These are phyloP conservation scores for Bassia scoparia DNA, from an alignment of 148 eudicot species.

Conservation along the genomic window DNA sequence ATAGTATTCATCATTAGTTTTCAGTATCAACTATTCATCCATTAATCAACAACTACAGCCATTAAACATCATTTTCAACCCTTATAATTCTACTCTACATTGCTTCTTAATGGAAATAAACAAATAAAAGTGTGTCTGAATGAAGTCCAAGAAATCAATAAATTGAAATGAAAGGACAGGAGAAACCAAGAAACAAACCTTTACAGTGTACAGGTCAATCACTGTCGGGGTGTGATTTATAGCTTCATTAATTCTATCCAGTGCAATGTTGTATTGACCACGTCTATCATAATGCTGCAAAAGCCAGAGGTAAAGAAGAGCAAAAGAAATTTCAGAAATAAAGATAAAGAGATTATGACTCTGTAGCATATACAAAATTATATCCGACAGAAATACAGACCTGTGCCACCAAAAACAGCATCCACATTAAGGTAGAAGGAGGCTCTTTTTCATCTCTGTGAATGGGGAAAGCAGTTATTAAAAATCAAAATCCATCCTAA, in stretches of 20 bases:
- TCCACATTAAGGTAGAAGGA: constrained; percentile 92
- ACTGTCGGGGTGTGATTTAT: constrained; percentile 92
- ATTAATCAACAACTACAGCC: too few relatives aligned
- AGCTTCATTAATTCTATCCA: constrained; percentile 84
- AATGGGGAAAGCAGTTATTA: neutral
- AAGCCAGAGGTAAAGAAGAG: neutral
- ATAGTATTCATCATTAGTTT: too few relatives aligned
- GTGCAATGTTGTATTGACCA: constrained; percentile 65
- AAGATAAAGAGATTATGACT: neutral
- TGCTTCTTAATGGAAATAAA: too few relatives aligned
- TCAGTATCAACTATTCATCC: too few relatives aligned
- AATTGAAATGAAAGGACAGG: neutral
- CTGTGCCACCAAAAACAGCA: constrained; percentile 86
- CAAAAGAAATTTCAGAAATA: neutral
- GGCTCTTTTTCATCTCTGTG: constrained; percentile 79
- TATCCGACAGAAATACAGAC: constrained; percentile 32
- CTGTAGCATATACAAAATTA: neutral
- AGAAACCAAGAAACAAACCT: constrained; percentile 54
- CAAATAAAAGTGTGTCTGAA: neutral
- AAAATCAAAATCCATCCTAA: neutral
- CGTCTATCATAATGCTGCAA: constrained; percentile 92
- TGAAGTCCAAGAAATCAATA: neutral
- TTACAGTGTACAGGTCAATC: constrained; percentile 84
- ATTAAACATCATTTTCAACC: too few relatives aligned
- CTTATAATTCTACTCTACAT: too few relatives aligned